Percentiles rank a stretch among this genome's conserved stretches.
Evolutionary conservation across 2,329 filamentous ascomycete species (phyloP).

Genomic region (Septoria petroselini): DNA sequence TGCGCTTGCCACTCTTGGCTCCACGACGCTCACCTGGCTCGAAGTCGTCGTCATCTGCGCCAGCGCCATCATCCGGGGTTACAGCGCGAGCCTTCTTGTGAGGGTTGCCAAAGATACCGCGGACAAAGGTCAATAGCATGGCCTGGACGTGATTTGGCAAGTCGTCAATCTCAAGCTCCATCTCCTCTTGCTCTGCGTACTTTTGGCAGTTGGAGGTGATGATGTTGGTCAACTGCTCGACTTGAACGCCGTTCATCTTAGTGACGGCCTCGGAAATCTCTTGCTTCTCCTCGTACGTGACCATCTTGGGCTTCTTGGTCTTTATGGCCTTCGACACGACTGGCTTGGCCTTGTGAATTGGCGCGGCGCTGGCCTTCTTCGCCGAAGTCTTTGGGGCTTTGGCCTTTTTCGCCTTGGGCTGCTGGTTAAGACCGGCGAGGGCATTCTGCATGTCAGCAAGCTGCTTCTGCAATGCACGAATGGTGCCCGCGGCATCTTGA

Average conservation of each 20-base stretch:
- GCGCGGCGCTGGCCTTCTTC: slow-evolving; percentile 22
- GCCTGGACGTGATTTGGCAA: slow-evolving; percentile 54
- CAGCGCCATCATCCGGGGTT: slow-evolving; percentile 38
- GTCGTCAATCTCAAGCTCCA: slow-evolving; percentile 64
- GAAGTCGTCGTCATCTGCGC: slow-evolving; percentile 48
- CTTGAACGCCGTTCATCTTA: slow-evolving; percentile 71
- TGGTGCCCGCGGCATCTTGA: slow-evolving; percentile 46
- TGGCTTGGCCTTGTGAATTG: slow-evolving; percentile 44
- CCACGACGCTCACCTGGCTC: slow-evolving; percentile 38
- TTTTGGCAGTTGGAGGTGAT: slow-evolving; percentile 80
- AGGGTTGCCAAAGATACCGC: slow-evolving; percentile 42
- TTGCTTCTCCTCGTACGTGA: slow-evolving; percentile 79
- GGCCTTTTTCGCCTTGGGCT: slow-evolving; percentile 41
- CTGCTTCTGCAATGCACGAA: slow-evolving; percentile 71
- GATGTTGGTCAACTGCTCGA: slow-evolving; percentile 78
- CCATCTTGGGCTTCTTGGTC: slow-evolving; percentile 61
- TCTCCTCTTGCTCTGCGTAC: slow-evolving; percentile 59
- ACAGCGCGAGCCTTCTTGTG: slow-evolving; percentile 26
- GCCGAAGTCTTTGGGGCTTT: slow-evolving; percentile 27
- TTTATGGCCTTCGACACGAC: slow-evolving; percentile 42
- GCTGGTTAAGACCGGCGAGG: slow-evolving; percentile 47
- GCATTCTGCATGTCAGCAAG: slow-evolving; percentile 51
- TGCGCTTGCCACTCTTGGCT: slow-evolving; percentile 49
- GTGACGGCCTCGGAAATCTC: slow-evolving; percentile 62
- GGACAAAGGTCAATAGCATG: slow-evolving; percentile 56